Conservation (phyloP, 2,329 filamentous ascomycete species). For the Ophiostoma novo-ulmi region DNA sequence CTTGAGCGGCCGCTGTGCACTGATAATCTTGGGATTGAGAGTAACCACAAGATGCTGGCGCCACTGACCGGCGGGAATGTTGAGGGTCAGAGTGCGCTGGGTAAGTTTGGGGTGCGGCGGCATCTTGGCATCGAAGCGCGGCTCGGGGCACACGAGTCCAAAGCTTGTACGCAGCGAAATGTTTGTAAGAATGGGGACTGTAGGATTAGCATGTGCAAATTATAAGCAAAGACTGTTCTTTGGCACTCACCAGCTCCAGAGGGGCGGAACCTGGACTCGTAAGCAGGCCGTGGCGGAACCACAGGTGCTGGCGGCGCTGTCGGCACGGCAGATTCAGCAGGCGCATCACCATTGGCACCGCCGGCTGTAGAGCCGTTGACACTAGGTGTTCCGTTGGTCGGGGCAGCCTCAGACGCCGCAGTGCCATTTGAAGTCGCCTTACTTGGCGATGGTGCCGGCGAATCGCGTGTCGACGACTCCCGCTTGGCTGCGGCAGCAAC, state of each 20-base stretch:
- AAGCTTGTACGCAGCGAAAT: slow-evolving; percentile 65
- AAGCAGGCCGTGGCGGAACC: slow-evolving; percentile 35
- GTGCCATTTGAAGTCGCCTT: slow-evolving; percentile 30
- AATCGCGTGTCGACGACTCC: slow-evolving; percentile 36
- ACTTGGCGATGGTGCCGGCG: slow-evolving; percentile 29
- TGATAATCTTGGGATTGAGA: slow-evolving; percentile 57
- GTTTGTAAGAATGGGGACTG: slow-evolving; percentile 62
- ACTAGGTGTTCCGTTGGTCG: slow-evolving; percentile 31
- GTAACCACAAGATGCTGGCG: slow-evolving; percentile 66
- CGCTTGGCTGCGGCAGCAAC: slow-evolving; percentile 32
- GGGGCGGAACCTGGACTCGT: slow-evolving; percentile 36
- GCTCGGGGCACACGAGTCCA: slow-evolving; percentile 52
- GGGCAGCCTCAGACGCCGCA: not conserved
- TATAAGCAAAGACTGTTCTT: not conserved
- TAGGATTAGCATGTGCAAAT: slow-evolving; percentile 36
- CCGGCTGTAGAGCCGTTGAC: slow-evolving; percentile 13
- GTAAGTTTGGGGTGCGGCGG: slow-evolving; percentile 60
- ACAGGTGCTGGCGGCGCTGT: slow-evolving; percentile 32
- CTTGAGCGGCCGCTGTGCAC: slow-evolving; percentile 62
- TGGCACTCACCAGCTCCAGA: slow-evolving; percentile 41
- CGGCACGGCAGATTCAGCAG: slow-evolving; percentile 19
- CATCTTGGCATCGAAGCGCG: slow-evolving; percentile 59
- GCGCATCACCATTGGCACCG: not conserved
- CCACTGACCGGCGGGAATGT: slow-evolving; percentile 61
- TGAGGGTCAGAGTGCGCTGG: slow-evolving; percentile 68